These are phyloP conservation scores for Apiospora malaysiana DNA, from an alignment of 2,329 filamentous ascomycete genomes.

Conservation along the genomic window DNA sequence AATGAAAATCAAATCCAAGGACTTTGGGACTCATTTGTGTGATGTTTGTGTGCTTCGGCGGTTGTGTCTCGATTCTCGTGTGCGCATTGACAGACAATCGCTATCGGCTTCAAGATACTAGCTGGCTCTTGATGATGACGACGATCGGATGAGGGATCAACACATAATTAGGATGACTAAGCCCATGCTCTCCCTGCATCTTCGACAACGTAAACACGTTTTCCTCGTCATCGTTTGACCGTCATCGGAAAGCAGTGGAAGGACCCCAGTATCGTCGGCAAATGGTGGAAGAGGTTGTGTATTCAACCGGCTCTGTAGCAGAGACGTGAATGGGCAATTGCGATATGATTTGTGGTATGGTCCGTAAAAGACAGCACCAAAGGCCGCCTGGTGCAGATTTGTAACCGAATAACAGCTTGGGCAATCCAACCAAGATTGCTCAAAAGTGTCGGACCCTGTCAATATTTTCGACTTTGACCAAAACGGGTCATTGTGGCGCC, in stretches of 20 bases:
- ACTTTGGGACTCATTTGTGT: background rate
- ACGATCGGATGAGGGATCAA: background rate
- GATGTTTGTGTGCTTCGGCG: background rate
- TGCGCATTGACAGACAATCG: background rate
- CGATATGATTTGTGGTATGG: background rate
- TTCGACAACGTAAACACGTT: background rate
- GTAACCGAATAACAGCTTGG: background rate
- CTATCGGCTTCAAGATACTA: background rate
- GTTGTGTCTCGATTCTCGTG: no score
- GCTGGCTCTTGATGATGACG: background rate
- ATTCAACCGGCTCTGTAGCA: background rate
- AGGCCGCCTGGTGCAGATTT: background rate
- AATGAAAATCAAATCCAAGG: constrained; percentile 21
- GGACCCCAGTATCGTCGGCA: background rate
- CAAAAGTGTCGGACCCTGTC: background rate
- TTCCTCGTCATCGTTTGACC: constrained; percentile 22
- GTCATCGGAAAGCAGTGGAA: constrained; percentile 18
- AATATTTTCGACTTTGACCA: constrained; percentile 17
- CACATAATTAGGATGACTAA: background rate
- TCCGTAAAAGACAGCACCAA: constrained; percentile 1
- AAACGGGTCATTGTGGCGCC: constrained; percentile 1
- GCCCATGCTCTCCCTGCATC: background rate
- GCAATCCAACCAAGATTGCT: constrained; percentile 6
- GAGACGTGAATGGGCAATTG: background rate
- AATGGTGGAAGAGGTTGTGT: background rate